Evolutionary conservation across 1,284 basidiomycete genomes (phyloP).

Genomic region (Singerocomus rubriflavus): DNA sequence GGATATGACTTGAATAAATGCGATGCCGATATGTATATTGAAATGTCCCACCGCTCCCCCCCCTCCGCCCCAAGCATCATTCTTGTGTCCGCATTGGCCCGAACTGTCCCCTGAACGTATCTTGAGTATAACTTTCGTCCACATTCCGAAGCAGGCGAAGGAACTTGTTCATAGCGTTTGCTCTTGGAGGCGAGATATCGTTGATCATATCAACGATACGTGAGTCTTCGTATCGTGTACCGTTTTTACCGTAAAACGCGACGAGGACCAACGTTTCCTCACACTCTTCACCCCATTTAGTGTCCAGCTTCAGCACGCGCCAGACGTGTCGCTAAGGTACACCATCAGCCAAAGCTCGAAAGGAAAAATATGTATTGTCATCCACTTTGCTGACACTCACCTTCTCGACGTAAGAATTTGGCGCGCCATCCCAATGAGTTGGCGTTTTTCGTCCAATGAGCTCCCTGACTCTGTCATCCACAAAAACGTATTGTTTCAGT

Average conservation of each 20-base stretch:
- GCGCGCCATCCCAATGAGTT: constrained; percentile 34
- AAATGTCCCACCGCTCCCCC: too few species aligned
- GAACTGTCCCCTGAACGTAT: constrained; percentile 6
- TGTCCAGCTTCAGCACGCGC: constrained; percentile 47
- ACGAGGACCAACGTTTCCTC: constrained; percentile 51
- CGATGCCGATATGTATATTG: neutral
- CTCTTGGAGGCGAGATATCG: constrained; percentile 39
- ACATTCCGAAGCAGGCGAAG: constrained; percentile 46
- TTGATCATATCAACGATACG: constrained; percentile 49
- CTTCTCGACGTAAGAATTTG: constrained; percentile 32
- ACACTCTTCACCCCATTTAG: constrained; percentile 45
- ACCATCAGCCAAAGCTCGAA: constrained; percentile 3
- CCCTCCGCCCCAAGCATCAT: neutral
- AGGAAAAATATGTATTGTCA: neutral
- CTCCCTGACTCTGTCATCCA: constrained; percentile 42
- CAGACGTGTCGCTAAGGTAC: constrained; percentile 49
- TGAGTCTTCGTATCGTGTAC: constrained; percentile 46
- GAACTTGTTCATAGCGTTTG: constrained; percentile 48
- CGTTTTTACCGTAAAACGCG: constrained; percentile 54
- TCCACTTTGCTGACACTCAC: constrained; percentile 26
- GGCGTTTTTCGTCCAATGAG: constrained; percentile 41
- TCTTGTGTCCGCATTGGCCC: neutral
- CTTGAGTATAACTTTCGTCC: constrained; percentile 33
- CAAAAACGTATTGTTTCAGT: constrained; percentile 45
- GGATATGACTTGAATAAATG: constrained; percentile 2